A percentile compares a stretch with the other conserved stretches of the same genome.
Conservation (phyloP, 768 basidiomycete species). For the Chalciporus sphaerocephalus region DNA sequence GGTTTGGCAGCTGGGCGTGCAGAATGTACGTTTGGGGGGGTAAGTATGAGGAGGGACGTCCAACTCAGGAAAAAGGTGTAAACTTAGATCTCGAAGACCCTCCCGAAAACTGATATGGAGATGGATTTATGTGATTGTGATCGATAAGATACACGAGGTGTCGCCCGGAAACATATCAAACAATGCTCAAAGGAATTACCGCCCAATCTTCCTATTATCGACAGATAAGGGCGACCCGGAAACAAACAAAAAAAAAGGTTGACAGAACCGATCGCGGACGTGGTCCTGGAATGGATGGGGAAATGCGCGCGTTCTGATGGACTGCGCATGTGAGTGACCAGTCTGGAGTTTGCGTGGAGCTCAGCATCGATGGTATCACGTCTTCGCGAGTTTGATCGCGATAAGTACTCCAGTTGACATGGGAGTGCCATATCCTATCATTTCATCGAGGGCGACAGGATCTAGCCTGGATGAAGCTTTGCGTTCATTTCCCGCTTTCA, state of each 20-base stretch:
- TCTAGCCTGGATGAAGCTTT: not conserved
- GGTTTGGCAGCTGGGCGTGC: conserved; percentile 16
- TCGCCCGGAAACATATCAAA: not conserved
- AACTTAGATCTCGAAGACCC: conserved; percentile 7
- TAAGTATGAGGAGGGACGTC: not conserved
- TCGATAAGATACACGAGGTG: conserved; percentile 17
- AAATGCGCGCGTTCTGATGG: conserved; percentile 8
- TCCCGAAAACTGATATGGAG: conserved; percentile 1
- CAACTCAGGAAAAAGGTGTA: not conserved
- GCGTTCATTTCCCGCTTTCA: not conserved
- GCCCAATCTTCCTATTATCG: not conserved
- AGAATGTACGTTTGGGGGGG: conserved; percentile 8
- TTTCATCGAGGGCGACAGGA: not conserved
- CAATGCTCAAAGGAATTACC: not conserved
- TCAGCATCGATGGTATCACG: conserved; percentile 1
- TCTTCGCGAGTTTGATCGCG: not conserved
- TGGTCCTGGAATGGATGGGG: too few relatives aligned
- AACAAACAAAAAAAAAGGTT: not conserved
- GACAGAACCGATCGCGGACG: not conserved
- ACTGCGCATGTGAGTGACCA: conserved; percentile 4
- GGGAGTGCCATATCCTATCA: conserved; percentile 4
- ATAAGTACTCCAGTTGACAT: conserved; percentile 14
- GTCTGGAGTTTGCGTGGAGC: conserved; percentile 8
- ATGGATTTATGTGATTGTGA: conserved; percentile 7
- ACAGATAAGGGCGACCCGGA: not conserved